phyloP scores from a whole-genome alignment of 2,329 filamentous ascomycete species.

The Coniochaeta sp. region DNA sequence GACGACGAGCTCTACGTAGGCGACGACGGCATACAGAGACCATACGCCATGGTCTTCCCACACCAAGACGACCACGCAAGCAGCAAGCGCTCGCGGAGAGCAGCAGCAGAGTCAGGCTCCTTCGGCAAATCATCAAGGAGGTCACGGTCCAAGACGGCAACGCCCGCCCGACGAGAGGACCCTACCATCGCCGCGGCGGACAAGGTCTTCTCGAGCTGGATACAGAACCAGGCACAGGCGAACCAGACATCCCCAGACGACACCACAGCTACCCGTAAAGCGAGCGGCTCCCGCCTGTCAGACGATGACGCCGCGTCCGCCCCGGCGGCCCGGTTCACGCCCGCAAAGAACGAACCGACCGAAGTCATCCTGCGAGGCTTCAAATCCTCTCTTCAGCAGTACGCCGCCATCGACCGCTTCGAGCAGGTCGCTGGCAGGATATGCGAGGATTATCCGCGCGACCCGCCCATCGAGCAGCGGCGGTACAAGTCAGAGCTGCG shows the following conservation, averaged over 20 bases:
- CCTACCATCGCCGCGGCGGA: constrained; percentile 56
- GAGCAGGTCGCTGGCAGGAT: constrained; percentile 80
- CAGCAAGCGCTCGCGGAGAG: constrained; percentile 42
- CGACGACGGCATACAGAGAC: constrained; percentile 57
- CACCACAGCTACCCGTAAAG: constrained; percentile 12
- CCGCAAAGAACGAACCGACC: constrained; percentile 39
- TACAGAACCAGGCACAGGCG: constrained; percentile 38
- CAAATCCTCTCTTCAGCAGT: constrained; percentile 56
- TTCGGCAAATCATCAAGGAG: constrained; percentile 62
- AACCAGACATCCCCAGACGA: constrained; percentile 19
- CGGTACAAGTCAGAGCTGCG: constrained; percentile 70
- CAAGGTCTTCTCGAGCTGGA: constrained; percentile 53
- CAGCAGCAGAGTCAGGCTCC: constrained; percentile 53
- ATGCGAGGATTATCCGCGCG: constrained; percentile 88
- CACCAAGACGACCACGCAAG: constrained; percentile 49
- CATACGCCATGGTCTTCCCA: constrained; percentile 60
- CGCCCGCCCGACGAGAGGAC: constrained; percentile 51
- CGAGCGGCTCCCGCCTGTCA: constrained; percentile 16
- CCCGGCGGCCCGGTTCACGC: constrained; percentile 18
- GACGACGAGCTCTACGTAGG: constrained; percentile 62
- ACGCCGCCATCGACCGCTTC: constrained; percentile 83
- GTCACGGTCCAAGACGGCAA: constrained; percentile 55
- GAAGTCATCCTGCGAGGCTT: constrained; percentile 87
- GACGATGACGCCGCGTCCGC: constrained; percentile 27
- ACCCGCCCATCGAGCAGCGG: constrained; percentile 63